Conservation (phyloP, 78 protist genomes). For the Dictyostelium capitatum region DNA sequence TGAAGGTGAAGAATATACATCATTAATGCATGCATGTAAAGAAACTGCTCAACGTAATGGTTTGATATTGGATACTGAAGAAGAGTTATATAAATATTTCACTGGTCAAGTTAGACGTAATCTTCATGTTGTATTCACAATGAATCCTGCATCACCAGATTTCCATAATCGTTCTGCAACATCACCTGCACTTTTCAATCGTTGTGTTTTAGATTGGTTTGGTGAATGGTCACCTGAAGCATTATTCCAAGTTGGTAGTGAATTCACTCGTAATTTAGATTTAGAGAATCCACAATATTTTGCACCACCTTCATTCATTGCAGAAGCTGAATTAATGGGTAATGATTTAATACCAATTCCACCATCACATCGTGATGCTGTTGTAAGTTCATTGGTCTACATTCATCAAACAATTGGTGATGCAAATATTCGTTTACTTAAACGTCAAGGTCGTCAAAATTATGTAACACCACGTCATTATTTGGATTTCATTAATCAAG, state of each 20-base stretch:
- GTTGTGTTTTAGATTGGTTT: conserved; percentile 98
- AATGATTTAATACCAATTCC: conserved; percentile 15
- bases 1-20: conserved; percentile 94
- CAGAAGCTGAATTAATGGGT: conserved; percentile 20
- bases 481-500: conserved; percentile 96
- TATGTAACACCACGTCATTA: conserved; percentile 98
- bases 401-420: conserved; percentile 89
- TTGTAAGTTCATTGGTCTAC: conserved; percentile 85
- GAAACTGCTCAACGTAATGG: conserved; percentile 86
- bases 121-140: conserved; percentile 98
- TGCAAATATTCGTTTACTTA: conserved; percentile 67
- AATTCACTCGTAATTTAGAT: conserved; percentile 91
- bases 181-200: conserved; percentile 98
- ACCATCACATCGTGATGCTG: conserved; percentile 84
- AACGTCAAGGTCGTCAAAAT: conserved; percentile 87
- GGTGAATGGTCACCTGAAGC: conserved; percentile 97
- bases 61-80: conserved; percentile 84
- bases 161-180: conserved; percentile 94
- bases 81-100: conserved; percentile 93
- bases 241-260: conserved; percentile 92
- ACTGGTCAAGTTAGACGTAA: conserved; percentile 89
- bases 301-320: conserved; percentile 53
- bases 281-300: conserved; percentile 79
- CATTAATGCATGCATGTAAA: conserved; percentile 88
- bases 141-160: conserved; percentile 97